Evolutionary conservation across 495 filamentous ascomycete genomes (phyloP).

Genomic region (Penicillium roqueforti): DNA sequence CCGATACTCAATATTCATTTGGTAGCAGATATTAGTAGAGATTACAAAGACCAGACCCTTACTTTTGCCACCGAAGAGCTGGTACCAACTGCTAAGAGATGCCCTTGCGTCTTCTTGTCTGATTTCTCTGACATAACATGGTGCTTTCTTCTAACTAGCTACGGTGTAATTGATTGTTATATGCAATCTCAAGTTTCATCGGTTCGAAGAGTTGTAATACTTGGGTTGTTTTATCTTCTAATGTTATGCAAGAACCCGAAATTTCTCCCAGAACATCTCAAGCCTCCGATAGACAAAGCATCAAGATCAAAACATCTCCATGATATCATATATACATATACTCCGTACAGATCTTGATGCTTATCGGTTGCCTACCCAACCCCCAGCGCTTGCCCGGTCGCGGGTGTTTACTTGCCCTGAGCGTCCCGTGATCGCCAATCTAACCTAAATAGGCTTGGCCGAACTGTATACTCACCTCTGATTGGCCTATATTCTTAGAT

Average conservation of each 20-base stretch:
- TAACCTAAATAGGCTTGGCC: constrained; percentile 29
- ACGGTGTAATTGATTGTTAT: too few relatives aligned
- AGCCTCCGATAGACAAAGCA: not conserved
- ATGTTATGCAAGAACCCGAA: not conserved
- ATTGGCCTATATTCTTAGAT: constrained; percentile 20
- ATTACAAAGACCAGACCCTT: not conserved
- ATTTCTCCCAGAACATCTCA: not conserved
- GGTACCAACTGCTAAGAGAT: not conserved
- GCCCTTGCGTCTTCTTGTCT: too few relatives aligned
- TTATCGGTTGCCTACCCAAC: constrained; percentile 32
- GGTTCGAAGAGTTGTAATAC: not conserved
- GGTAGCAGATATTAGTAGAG: not conserved
- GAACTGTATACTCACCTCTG: not conserved
- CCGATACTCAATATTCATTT: not conserved
- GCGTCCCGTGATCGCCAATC: constrained; percentile 28
- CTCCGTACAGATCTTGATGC: not conserved
- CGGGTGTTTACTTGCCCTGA: constrained; percentile 38
- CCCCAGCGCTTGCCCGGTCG: constrained; percentile 13
- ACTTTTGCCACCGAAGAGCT: not conserved
- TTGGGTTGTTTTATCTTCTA: not conserved
- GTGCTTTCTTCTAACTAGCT: too few relatives aligned
- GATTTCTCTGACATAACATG: not conserved
- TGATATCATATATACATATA: not conserved
- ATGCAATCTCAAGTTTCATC: too few relatives aligned
- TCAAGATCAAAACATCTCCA: not conserved